phyloP scores from a whole-genome alignment of 2,329 filamentous ascomycete species.

The Ceratocystis colombiana region DNA sequence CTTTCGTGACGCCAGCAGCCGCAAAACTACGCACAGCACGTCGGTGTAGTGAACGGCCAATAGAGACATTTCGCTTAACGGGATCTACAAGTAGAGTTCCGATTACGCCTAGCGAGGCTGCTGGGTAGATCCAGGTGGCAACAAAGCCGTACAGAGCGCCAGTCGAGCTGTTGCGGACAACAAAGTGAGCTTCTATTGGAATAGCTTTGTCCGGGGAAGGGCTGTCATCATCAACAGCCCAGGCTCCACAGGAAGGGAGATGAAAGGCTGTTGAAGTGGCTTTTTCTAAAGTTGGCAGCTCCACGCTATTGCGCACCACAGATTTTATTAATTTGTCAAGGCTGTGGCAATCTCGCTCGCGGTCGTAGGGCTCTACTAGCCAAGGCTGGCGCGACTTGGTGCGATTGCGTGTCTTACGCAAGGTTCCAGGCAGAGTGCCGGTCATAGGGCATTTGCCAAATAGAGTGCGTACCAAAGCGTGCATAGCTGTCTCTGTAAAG shows the following conservation, averaged over 20 bases:
- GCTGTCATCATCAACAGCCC: conserved; percentile 34
- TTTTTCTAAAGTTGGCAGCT: conserved; percentile 58
- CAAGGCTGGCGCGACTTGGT: conserved; percentile 87
- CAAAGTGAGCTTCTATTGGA: conserved; percentile 73
- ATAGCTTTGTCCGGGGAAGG: conserved; percentile 28
- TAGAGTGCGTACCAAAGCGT: conserved; percentile 69
- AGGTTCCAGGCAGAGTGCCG: conserved; percentile 57
- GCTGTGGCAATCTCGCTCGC: conserved; percentile 61
- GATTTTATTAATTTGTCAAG: conserved; percentile 65
- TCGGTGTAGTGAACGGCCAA: conserved; percentile 81
- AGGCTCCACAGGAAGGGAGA: conserved; percentile 35
- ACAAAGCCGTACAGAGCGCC: conserved; percentile 86
- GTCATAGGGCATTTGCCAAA: conserved; percentile 61
- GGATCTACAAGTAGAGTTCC: conserved; percentile 87
- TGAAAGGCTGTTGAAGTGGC: conserved; percentile 67
- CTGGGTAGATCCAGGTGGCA: conserved; percentile 61
- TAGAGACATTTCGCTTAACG: conserved; percentile 71
- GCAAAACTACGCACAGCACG: conserved; percentile 65
- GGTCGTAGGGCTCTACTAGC: conserved; percentile 83
- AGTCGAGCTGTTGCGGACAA: conserved; percentile 88
- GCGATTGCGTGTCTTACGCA: conserved; percentile 77
- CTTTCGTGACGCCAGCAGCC: conserved; percentile 60
- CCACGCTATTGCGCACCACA: conserved; percentile 56
- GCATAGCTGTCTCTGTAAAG: conserved; percentile 85
- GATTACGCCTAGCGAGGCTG: conserved; percentile 61